Base-by-base conservation (phyloP, 1,284 basidiomycete species). In the Ganoderma lucidum region DNA sequence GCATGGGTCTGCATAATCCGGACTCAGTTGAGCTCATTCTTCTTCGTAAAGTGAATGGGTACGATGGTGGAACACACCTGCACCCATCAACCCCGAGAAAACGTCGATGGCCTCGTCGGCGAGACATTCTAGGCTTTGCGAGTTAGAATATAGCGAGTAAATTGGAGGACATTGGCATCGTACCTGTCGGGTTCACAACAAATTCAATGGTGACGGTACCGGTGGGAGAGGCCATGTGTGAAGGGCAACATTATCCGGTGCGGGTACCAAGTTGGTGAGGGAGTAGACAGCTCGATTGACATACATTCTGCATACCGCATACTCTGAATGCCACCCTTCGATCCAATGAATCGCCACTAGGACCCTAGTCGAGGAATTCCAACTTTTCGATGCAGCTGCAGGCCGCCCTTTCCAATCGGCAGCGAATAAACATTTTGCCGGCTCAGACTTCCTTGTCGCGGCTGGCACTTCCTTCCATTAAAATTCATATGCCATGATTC, bases 41-140 rank as follows among this genome's bases (percentile, higher is more conserved):
- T 51, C 44, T 6, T n/a, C 44, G 3, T 28, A 6, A n/a, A 2
- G 15, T 37, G 3, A 6, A 48, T 23, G 41, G 1, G 0, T 8
- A 19, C 37, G 30, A 17, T 17, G 19, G 51, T 8, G 17, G 19
- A 3, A 59, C 35, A 35, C 0, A 70, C 73, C 73, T 59, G 56
- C 68, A 2, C 60, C 66, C 73, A 74, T 72, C 44, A 74, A 63
- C 3, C 62, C 42, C 0, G 66, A 37, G 53, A 74, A 70, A 12
- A 74, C 35, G 6, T 70, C 44, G 0, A 45, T 60, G 10, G 73
- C 73, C 61, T 74, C 68, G 51, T 72, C 63, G 0, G 68, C 65
- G 2, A 71, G 19, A 3, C 9, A 41, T 37, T 66, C 70, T 68
- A 41, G 32, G 1, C 4, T 1, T 5, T 23, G 9, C 45, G 23